A percentile compares a stretch with the other conserved stretches of the same genome.
phyloP scores from a whole-genome alignment of 495 filamentous ascomycete genomes.

The Daldinia bambusicola region DNA sequence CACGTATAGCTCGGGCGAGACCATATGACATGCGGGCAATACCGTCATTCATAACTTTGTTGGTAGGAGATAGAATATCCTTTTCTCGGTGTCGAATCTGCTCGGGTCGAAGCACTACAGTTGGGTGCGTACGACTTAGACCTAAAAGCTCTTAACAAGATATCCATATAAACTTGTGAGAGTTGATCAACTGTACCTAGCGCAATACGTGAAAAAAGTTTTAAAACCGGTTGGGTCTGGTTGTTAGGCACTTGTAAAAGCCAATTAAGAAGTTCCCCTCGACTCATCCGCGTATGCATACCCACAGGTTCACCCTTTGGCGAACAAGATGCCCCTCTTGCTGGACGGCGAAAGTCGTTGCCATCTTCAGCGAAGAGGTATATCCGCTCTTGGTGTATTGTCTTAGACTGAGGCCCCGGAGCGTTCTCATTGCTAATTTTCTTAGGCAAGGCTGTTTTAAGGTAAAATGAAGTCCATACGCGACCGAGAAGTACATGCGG shows the following conservation, averaged over 20 bases:
- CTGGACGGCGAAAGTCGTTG: constrained; percentile 43
- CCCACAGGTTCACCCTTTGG: constrained; percentile 46
- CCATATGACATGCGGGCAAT: constrained; percentile 75
- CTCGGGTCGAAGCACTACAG: constrained; percentile 48
- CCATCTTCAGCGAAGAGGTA: constrained; percentile 60
- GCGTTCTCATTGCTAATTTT: constrained; percentile 50
- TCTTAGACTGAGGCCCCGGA: constrained; percentile 49
- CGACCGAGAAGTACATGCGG: constrained; percentile 56
- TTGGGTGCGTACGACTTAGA: constrained; percentile 56
- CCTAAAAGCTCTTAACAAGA: constrained; percentile 38
- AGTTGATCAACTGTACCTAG: constrained; percentile 45
- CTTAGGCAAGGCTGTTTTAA: constrained; percentile 52
- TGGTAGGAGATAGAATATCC: constrained; percentile 52
- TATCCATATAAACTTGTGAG: not conserved
- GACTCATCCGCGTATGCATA: constrained; percentile 45
- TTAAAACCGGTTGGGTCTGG: constrained; percentile 48
- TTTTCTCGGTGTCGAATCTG: constrained; percentile 50
- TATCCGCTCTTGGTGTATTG: constrained; percentile 52
- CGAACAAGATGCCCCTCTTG: constrained; percentile 29
- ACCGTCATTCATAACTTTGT: constrained; percentile 81
- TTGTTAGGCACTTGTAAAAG: constrained; percentile 54
- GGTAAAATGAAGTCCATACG: constrained; percentile 58
- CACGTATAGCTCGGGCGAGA: constrained; percentile 69
- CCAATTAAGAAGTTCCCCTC: constrained; percentile 55
- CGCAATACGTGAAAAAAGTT: constrained; percentile 56